Percentiles rank a stretch among this genome's conserved stretches.
These are phyloP conservation scores for Malus hybrid DNA, from an alignment of 331 rosid species.

Conservation along the genomic window DNA sequence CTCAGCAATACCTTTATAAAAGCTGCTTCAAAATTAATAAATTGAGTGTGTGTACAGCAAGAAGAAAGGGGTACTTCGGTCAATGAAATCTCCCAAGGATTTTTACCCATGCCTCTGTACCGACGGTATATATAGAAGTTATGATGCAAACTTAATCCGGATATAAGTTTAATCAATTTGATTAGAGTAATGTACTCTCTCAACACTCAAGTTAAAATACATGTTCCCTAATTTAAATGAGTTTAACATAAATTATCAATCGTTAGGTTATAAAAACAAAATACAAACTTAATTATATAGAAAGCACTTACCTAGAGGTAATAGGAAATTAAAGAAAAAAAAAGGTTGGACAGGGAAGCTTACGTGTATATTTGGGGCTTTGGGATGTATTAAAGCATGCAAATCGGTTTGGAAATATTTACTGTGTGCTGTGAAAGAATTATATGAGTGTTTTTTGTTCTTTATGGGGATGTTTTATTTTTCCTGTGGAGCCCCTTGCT, in stretches of 20 bases:
- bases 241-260: not conserved
- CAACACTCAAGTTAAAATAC: not conserved
- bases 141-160: not conserved
- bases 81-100: slow-evolving; percentile 3
- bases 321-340: not conserved
- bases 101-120: not conserved
- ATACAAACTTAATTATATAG: not conserved
- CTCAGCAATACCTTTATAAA: slow-evolving; percentile 75
- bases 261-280: too few relatives aligned
- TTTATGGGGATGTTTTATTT: slow-evolving; percentile 62
- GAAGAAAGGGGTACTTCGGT: slow-evolving; percentile 42
- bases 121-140: not conserved
- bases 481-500: slow-evolving; percentile 76
- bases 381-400: slow-evolving; percentile 59
- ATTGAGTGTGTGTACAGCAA: slow-evolving; percentile 19
- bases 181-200: not conserved
- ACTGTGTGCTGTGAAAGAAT: slow-evolving; percentile 44
- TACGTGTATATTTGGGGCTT: slow-evolving; percentile 48
- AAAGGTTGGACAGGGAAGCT: not conserved
- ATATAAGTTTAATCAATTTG: not conserved
- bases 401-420: slow-evolving; percentile 17
- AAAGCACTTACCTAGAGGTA: not conserved
- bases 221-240: not conserved
- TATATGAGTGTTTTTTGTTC: slow-evolving; percentile 65
- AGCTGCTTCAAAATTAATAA: slow-evolving; percentile 60